phyloP scores from a whole-genome alignment of 768 basidiomycete species.

The Russula vinacea region DNA sequence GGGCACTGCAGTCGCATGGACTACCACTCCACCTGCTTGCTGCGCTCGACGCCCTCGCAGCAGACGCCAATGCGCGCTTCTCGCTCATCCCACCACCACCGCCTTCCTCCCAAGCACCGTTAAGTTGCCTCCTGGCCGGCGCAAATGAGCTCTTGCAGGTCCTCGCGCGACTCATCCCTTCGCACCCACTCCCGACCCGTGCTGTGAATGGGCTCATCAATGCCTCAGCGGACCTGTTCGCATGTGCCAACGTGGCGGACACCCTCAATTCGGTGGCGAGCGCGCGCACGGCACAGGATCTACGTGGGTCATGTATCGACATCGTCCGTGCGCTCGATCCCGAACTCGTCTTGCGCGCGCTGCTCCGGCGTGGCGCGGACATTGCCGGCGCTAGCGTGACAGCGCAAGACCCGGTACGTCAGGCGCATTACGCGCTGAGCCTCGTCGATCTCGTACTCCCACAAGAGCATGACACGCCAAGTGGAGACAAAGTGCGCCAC shows the following conservation, averaged over 20 bases:
- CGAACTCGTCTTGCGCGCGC: slow-evolving; percentile 51
- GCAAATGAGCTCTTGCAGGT: slow-evolving; percentile 53
- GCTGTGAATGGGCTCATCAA: slow-evolving; percentile 45
- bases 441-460: slow-evolving; percentile 61
- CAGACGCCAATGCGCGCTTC: slow-evolving; percentile 56
- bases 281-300: slow-evolving; percentile 43
- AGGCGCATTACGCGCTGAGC: slow-evolving; percentile 52
- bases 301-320: slow-evolving; percentile 52
- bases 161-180: slow-evolving; percentile 45
- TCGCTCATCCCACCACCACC: slow-evolving; percentile 36
- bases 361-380: slow-evolving; percentile 50
- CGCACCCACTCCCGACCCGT: slow-evolving; percentile 52
- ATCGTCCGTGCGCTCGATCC: slow-evolving; percentile 47
- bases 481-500: slow-evolving; percentile 44
- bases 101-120: slow-evolving; percentile 37
- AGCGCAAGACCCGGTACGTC: slow-evolving; percentile 54
- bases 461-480: slow-evolving; percentile 22
- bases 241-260: slow-evolving; percentile 49
- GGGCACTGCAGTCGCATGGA: slow-evolving; percentile 59
- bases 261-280: slow-evolving; percentile 42
- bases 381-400: slow-evolving; percentile 30
- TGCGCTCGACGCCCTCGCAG: slow-evolving; percentile 46
- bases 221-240: slow-evolving; percentile 53
- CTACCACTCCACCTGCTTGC: slow-evolving; percentile 56
- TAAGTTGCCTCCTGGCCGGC: slow-evolving; percentile 55